Conservation (phyloP, 2,329 filamentous ascomycete genomes). For the Talaromyces rugulosus region DNA sequence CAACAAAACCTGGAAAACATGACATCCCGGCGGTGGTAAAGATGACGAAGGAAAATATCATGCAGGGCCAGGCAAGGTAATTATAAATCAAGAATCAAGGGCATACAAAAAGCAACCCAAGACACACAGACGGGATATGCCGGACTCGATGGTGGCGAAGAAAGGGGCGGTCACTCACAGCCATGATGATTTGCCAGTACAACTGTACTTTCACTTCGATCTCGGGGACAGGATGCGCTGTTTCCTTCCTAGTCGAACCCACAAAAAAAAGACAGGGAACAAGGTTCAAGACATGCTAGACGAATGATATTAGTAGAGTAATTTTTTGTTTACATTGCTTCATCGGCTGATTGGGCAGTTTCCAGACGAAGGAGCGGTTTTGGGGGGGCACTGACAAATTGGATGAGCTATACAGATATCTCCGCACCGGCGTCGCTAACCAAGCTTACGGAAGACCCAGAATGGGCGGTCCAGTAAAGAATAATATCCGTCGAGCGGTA, state of each 20-base stretch:
- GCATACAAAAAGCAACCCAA: background rate
- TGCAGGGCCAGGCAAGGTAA: background rate
- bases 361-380: background rate
- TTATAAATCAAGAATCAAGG: background rate
- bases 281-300: slow-evolving; percentile 12
- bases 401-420: background rate
- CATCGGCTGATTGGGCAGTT: background rate
- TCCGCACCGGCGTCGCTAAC: background rate
- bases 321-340: background rate
- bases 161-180: slow-evolving; percentile 12
- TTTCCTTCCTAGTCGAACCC: slow-evolving; percentile 5
- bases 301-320: slow-evolving; percentile 6
- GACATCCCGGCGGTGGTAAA: background rate
- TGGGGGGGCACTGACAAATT: background rate
- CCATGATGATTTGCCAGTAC: slow-evolving; percentile 9
- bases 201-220: background rate
- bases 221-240: background rate
- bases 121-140: background rate
- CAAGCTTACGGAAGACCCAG: background rate
- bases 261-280: slow-evolving; percentile 10
- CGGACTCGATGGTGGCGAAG: background rate
- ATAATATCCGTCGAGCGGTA: background rate
- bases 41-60: background rate
- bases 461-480: background rate
- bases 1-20: background rate